Evolutionary conservation across 805 yeast genomes (phyloP), one percentile per base, ranked within the genome.

Genomic region (Yamadazyma scolyti): DNA sequence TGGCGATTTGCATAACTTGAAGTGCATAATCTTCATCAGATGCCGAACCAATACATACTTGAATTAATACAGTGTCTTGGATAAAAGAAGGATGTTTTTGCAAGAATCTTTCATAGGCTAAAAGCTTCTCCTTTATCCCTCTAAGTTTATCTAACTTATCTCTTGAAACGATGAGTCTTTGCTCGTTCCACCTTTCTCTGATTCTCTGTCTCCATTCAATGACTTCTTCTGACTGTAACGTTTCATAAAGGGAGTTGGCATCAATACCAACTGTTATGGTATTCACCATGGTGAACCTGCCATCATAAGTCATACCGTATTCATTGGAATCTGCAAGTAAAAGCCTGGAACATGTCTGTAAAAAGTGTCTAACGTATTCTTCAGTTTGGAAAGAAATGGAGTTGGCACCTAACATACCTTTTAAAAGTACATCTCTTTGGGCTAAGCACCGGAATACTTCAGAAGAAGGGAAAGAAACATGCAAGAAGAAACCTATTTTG

Each of bases 401-500:
- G 50, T 86, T 87, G 2, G 97, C 88, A 9, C 96, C 97, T 18
- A 93, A 63, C 61, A 90, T 69, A 13, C 98, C 98, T 38, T 73
- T 69, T 10, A 93, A 63, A 9, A 93, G 68, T 9, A 73, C 73
- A 29, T 76, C 78, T 47, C 98, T 72, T 47, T 87, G 93, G 1
- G 97, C 96, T 39, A 90, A 73, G 48, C 97, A 89, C 42, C 97
- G 71, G 60, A 89, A 93, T 3, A 90, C 96, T 55, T 90, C 98
- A 35, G 90, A 79, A 3, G 96, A 84, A 6, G 98, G 98, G 64
- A 90, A 90, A 1, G 97, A 83, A 9, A 90, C 85, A 50, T 93
- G 98, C 35, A 93, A 65, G 57, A 88, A 93, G 46, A 89, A 83
- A 0, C 96, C 97, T 44, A 93, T 88, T 40, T 82, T 77, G 2